Evolutionary conservation across 306 rosid species (phyloP).

Genomic region (Trifolium subterraneum): DNA sequence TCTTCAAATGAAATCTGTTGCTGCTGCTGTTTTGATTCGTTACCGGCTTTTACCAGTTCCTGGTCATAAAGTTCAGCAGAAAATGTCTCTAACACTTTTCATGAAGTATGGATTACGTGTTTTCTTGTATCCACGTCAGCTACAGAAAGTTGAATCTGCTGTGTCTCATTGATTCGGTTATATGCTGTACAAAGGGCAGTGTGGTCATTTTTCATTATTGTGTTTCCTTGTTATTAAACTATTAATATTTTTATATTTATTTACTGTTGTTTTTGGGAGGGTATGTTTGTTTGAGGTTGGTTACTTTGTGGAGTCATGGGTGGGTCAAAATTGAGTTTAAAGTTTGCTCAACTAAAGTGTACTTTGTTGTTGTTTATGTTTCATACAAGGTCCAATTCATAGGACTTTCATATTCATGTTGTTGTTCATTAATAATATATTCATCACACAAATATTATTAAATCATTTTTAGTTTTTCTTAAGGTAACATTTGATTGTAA

Average conservation of each 20-base stretch:
- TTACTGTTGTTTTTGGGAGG: constrained; percentile 23
- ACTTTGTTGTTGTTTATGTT: constrained; percentile 39
- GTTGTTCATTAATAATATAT: constrained; percentile 43
- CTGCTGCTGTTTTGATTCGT: constrained; percentile 78
- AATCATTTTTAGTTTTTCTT: no score
- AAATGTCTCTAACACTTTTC: constrained; percentile 88
- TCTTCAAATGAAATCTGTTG: constrained; percentile 94
- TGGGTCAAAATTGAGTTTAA: constrained; percentile 41
- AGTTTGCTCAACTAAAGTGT: constrained; percentile 51
- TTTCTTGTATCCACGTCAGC: constrained; percentile 69
- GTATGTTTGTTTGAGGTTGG: constrained; percentile 34
- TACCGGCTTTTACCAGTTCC: constrained; percentile 80
- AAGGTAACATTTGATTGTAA: no score
- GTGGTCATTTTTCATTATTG: constrained; percentile 36
- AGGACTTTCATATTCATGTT: constrained; percentile 37
- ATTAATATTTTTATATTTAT: neutral
- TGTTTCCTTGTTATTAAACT: neutral
- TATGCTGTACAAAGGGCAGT: constrained; percentile 37
- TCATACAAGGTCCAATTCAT: constrained; percentile 17
- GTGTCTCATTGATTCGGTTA: constrained; percentile 29
- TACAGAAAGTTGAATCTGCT: constrained; percentile 37
- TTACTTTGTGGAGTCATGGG: constrained; percentile 31
- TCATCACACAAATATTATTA: neutral
- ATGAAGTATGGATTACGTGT: constrained; percentile 88
- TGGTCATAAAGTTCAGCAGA: constrained; percentile 83